These are phyloP conservation scores for Pseudomassariella vexata DNA, from an alignment of 2,329 filamentous ascomycete species.

Conservation along the genomic window DNA sequence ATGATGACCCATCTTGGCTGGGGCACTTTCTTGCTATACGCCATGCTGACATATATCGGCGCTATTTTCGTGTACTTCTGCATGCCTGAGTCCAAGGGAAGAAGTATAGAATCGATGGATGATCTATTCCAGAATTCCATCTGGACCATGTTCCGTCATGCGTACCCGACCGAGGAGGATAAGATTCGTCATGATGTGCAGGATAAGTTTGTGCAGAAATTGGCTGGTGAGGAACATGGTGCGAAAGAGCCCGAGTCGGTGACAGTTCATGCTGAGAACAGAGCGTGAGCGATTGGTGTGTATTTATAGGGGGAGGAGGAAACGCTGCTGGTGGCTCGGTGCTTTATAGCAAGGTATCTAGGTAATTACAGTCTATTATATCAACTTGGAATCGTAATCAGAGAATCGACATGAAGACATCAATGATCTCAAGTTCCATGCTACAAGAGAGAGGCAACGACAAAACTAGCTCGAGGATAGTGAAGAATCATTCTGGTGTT, in stretches of 20 bases:
- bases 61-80: constrained; percentile 39
- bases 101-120: constrained; percentile 44
- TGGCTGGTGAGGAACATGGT: constrained; percentile 11
- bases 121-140: constrained; percentile 33
- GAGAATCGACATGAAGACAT: too few relatives aligned
- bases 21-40: constrained; percentile 29
- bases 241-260: constrained; percentile 4
- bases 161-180: constrained; percentile 30
- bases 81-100: constrained; percentile 42
- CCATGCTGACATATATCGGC: constrained; percentile 27
- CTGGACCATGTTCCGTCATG: constrained; percentile 34
- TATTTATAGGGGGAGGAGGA: too few relatives aligned
- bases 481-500: too few relatives aligned
- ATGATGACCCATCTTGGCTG: constrained; percentile 30
- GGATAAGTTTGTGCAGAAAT: constrained; percentile 13
- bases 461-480: too few relatives aligned
- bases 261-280: constrained; percentile 5
- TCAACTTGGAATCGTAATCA: too few relatives aligned
- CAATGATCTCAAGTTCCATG: too few relatives aligned
- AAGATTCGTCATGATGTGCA: constrained; percentile 25
- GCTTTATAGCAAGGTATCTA: too few relatives aligned
- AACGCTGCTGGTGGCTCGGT: too few relatives aligned
- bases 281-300: background rate
- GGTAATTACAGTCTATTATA: too few relatives aligned
- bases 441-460: too few relatives aligned